These are phyloP conservation scores for Gigaspora rosea DNA, from an alignment of 192 early-diverging fungal genomes.

Conservation along the genomic window DNA sequence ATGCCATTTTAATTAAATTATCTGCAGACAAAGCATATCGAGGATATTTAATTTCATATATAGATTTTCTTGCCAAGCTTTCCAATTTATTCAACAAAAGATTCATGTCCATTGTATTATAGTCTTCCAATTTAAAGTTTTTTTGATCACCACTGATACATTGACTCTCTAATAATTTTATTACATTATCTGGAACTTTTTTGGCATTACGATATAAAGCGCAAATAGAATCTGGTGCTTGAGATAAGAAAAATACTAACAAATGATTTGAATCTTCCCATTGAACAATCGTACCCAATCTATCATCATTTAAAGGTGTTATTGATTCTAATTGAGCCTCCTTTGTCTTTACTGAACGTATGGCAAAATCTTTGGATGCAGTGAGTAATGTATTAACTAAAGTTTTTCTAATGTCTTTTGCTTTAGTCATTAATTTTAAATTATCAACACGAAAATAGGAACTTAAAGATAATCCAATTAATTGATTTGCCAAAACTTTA, in stretches of 20 bases:
- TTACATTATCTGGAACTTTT: conserved; percentile 25
- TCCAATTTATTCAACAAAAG: conserved; percentile 13
- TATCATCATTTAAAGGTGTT: neutral
- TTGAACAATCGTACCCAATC: neutral
- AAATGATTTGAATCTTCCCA: conserved; percentile 31
- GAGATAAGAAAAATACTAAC: conserved; percentile 19
- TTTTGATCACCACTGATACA: neutral
- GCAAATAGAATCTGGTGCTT: conserved; percentile 21
- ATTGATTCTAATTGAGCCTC: conserved; percentile 1
- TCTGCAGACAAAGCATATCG: conserved; percentile 23
- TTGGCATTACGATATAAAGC: conserved; percentile 15
- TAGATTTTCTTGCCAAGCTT: conserved; percentile 13
- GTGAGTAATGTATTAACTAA: neutral
- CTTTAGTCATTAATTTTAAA: conserved; percentile 9
- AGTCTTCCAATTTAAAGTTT: conserved; percentile 1
- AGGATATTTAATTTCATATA: neutral
- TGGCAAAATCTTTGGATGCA: conserved; percentile 30
- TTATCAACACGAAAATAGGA: conserved; percentile 29
- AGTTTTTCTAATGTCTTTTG: conserved; percentile 15
- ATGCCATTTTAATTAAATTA: conserved; percentile 29
- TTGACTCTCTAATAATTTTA: conserved; percentile 9
- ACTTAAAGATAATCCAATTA: conserved; percentile 28
- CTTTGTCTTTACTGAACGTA: conserved; percentile 3
- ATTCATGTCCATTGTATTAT: neutral
- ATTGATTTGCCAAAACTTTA: conserved; percentile 33